A percentile compares a stretch with the other conserved stretches of the same genome.
Evolutionary conservation across 2,329 filamentous ascomycete species (phyloP).

Genomic region (Hysterium pulicare): DNA sequence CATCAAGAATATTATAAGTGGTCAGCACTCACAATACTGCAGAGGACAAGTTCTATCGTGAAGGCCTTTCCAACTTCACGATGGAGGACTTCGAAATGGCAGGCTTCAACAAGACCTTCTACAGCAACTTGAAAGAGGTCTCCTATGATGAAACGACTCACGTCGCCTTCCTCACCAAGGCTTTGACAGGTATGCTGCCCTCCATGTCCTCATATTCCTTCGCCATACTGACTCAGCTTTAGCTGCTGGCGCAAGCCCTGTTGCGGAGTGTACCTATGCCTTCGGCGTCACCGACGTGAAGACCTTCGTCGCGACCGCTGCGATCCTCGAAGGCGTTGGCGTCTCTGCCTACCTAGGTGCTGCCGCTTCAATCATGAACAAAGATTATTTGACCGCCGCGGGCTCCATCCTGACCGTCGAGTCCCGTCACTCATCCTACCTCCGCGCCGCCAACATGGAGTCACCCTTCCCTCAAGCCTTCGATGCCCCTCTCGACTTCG

Average conservation of each 20-base stretch:
- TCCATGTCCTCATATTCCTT: too few relatives aligned
- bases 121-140: conserved; percentile 57
- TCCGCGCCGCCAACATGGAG: conserved; percentile 50
- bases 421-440: conserved; percentile 61
- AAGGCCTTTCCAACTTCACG: conserved; percentile 58
- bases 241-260: conserved; percentile 49
- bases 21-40: conserved; percentile 48
- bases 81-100: conserved; percentile 51
- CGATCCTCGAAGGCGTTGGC: conserved; percentile 55
- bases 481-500: conserved; percentile 56
- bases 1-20: background rate
- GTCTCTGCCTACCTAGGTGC: conserved; percentile 62
- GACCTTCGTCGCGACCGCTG: conserved; percentile 52
- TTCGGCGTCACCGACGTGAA: conserved; percentile 51
- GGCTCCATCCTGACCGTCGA: conserved; percentile 64
- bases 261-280: conserved; percentile 54
- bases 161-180: conserved; percentile 53
- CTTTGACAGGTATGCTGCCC: conserved; percentile 27
- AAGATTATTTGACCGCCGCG: conserved; percentile 58
- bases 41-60: conserved; percentile 61
- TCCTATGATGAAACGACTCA: conserved; percentile 57
- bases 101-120: conserved; percentile 51
- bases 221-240: background rate
- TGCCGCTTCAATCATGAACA: conserved; percentile 55
- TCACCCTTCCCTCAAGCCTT: conserved; percentile 58